These are phyloP conservation scores for Botrytis byssoidea DNA, from an alignment of 2,329 filamentous ascomycete genomes.

Conservation along the genomic window DNA sequence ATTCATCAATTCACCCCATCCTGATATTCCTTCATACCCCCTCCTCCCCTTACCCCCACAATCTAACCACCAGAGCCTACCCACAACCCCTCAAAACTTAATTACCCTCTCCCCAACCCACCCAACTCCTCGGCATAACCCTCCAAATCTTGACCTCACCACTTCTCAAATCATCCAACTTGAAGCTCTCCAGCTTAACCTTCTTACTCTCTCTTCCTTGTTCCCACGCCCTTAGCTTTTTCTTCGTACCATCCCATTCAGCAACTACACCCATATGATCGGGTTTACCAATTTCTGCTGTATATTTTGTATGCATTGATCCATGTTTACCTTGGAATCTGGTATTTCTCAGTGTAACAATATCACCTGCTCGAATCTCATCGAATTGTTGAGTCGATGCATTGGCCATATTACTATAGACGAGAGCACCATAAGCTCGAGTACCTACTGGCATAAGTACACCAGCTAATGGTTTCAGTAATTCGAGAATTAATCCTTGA, in stretches of 20 bases:
- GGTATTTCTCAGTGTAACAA: slow-evolving; percentile 88
- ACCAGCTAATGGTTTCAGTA: slow-evolving; percentile 70
- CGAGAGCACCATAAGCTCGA: slow-evolving; percentile 83
- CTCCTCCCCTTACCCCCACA: neutral
- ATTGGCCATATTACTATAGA: slow-evolving; percentile 94
- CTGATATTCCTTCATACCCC: neutral
- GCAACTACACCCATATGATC: slow-evolving; percentile 87
- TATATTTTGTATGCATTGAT: slow-evolving; percentile 93
- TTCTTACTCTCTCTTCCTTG: slow-evolving; percentile 93
- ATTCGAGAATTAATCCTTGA: slow-evolving; percentile 71
- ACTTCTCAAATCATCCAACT: slow-evolving; percentile 84
- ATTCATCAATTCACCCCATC: slow-evolving; percentile 1
- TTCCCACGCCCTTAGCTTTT: slow-evolving; percentile 94
- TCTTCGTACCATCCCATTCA: slow-evolving; percentile 98
- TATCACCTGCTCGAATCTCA: slow-evolving; percentile 89
- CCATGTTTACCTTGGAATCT: slow-evolving; percentile 95
- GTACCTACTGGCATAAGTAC: slow-evolving; percentile 83
- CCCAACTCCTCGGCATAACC: slow-evolving; percentile 87
- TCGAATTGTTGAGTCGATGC: slow-evolving; percentile 87
- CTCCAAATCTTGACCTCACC: slow-evolving; percentile 98
- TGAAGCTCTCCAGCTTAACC: slow-evolving; percentile 90
- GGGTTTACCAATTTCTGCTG: slow-evolving; percentile 78
- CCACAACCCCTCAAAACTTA: neutral
- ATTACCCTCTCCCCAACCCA: slow-evolving; percentile 65
- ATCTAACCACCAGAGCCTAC: neutral